Evolutionary conservation across 1,284 basidiomycete species (phyloP).

Genomic region (Earliella scabrosa): DNA sequence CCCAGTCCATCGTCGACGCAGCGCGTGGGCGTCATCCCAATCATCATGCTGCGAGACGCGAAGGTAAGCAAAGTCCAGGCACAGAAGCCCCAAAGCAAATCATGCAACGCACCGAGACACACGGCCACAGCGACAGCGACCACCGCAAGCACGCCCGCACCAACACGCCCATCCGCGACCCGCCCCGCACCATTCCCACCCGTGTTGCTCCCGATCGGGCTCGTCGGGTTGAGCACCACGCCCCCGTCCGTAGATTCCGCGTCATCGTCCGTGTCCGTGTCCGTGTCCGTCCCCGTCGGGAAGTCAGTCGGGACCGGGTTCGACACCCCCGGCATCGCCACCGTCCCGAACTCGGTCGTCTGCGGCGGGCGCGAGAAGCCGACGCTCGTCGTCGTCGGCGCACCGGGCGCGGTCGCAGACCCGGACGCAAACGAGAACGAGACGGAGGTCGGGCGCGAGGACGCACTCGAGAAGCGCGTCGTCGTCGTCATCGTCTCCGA

Average conservation of each 20-base stretch:
- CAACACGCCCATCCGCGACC: neutral
- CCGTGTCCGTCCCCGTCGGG: neutral
- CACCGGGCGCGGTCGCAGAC: neutral
- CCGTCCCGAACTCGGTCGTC: constrained; percentile 1
- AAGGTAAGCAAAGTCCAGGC: too few relatives aligned
- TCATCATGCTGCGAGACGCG: too few relatives aligned
- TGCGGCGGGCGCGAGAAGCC: neutral
- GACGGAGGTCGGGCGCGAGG: neutral
- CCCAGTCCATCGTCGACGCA: too few relatives aligned
- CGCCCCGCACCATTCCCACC: neutral
- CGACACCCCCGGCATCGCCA: neutral
- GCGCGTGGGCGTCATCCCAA: too few relatives aligned
- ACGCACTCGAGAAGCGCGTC: neutral
- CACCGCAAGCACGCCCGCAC: neutral
- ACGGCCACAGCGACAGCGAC: neutral
- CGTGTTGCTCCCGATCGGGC: neutral
- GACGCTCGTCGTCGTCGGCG: neutral
- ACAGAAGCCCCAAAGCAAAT: too few relatives aligned
- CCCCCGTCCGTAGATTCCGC: too few relatives aligned
- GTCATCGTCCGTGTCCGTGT: too few relatives aligned
- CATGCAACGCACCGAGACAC: neutral
- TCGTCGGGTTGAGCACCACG: neutral
- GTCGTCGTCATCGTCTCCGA: constrained; percentile 4
- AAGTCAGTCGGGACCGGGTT: neutral
- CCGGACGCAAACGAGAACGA: neutral